Conservation (phyloP, 768 basidiomycete species). For the Sistotremastrum niveocremeum region DNA sequence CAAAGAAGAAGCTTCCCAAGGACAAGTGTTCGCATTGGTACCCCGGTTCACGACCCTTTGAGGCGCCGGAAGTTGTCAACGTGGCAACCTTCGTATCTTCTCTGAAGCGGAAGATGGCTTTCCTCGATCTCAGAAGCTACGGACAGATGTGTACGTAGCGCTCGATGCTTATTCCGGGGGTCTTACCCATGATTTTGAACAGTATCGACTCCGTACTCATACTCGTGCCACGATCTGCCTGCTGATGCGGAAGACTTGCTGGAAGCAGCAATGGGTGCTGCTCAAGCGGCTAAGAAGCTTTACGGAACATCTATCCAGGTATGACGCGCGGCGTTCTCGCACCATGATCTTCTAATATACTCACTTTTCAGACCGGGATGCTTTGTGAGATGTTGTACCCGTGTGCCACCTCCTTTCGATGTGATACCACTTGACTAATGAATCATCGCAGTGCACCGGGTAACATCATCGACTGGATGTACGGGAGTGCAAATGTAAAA, state of each 20-base stretch:
- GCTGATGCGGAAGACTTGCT: conserved; percentile 64
- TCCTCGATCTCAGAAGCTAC: conserved; percentile 68
- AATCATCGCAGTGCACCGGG: conserved; percentile 31
- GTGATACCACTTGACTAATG: conserved; percentile 4
- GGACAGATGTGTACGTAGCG: conserved; percentile 61
- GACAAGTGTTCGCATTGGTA: conserved; percentile 67
- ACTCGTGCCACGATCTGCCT: conserved; percentile 47
- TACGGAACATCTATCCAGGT: conserved; percentile 49
- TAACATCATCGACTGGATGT: conserved; percentile 57
- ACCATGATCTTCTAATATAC: conserved; percentile 11
- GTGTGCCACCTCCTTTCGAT: conserved; percentile 11
- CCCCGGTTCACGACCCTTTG: conserved; percentile 60
- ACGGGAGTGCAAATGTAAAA: conserved; percentile 39
- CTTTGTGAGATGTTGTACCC: conserved; percentile 33
- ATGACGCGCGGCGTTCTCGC: conserved; percentile 5
- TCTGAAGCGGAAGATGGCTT: conserved; percentile 41
- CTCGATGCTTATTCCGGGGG: neutral
- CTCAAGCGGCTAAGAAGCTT: conserved; percentile 36
- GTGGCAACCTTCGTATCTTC: conserved; percentile 54
- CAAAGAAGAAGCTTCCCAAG: conserved; percentile 14
- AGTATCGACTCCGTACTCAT: conserved; percentile 75
- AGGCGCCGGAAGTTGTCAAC: conserved; percentile 63
- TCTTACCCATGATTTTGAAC: neutral
- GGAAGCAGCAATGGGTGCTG: conserved; percentile 58
- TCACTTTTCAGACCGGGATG: conserved; percentile 25